Evolutionary conservation across 2,329 filamentous ascomycete genomes (phyloP).

Genomic region (Lachnellula willkommii): DNA sequence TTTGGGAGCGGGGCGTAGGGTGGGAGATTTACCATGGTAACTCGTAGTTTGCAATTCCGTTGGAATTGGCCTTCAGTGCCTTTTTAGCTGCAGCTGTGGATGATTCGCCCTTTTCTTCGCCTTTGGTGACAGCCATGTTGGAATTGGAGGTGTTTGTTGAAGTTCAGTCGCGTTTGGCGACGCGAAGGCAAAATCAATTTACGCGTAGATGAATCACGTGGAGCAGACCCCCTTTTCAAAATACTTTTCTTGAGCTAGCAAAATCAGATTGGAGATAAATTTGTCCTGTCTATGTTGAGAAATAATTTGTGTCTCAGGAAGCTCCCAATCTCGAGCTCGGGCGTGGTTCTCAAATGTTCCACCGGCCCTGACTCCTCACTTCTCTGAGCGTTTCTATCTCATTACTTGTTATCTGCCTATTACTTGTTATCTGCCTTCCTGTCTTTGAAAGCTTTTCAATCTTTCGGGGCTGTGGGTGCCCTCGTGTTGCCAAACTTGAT

Average conservation of each 20-base stretch:
- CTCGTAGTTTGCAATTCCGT: conserved; percentile 58
- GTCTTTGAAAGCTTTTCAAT: background rate
- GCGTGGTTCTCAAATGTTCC: no score
- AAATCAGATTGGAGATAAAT: background rate
- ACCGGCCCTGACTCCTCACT: background rate
- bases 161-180: conserved; percentile 16
- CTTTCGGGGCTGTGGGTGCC: background rate
- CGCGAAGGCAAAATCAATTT: conserved; percentile 8
- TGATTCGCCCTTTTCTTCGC: conserved; percentile 49
- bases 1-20: conserved; percentile 11
- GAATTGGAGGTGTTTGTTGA: conserved; percentile 9
- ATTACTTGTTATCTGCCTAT: background rate
- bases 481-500: background rate
- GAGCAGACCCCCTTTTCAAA: background rate
- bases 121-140: conserved; percentile 26
- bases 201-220: conserved; percentile 5
- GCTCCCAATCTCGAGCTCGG: no score
- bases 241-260: background rate
- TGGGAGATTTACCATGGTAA: conserved; percentile 62
- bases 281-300: no score
- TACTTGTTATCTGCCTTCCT: background rate
- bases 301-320: no score
- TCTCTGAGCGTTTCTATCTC: background rate
- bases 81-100: conserved; percentile 54
- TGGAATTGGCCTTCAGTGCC: conserved; percentile 45